phyloP scores from a whole-genome alignment of 2,329 filamentous ascomycete species.

The Acrocalymma vagum region DNA sequence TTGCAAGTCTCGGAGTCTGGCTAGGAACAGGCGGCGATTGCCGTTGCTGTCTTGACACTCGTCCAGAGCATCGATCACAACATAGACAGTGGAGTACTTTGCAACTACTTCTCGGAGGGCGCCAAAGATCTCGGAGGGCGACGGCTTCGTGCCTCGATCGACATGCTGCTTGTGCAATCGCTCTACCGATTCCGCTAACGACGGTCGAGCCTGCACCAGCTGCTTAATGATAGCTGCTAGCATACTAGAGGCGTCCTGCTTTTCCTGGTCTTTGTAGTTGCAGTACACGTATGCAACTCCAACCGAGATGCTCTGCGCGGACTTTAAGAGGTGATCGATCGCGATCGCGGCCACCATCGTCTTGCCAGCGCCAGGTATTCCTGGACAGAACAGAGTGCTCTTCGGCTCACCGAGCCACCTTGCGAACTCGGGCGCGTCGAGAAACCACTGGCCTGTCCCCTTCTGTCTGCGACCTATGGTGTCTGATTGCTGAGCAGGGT shows the following conservation, averaged over 20 bases:
- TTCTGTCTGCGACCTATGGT: conserved; percentile 45
- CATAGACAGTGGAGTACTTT: conserved; percentile 10
- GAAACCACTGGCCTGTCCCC: conserved; percentile 58
- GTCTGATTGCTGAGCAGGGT: conserved; percentile 51
- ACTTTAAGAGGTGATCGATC: conserved; percentile 49
- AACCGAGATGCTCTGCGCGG: conserved; percentile 29
- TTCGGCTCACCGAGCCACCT: conserved; percentile 12
- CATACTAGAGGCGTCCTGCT: conserved; percentile 39
- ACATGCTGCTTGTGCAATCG: conserved; percentile 9
- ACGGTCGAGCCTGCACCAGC: conserved; percentile 10
- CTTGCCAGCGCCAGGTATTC: conserved; percentile 60
- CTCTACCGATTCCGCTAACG: conserved; percentile 1
- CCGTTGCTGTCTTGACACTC: conserved; percentile 32
- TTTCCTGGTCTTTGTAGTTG: conserved; percentile 49
- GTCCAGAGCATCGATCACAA: conserved; percentile 46
- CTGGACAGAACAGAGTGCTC: conserved; percentile 55
- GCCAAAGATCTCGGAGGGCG: conserved; percentile 9
- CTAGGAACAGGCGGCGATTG: conserved; percentile 11
- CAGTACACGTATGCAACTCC: conserved; percentile 59
- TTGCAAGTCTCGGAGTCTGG: conserved; percentile 8
- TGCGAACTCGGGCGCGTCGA: conserved; percentile 42
- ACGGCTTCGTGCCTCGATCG: conserved; percentile 9
- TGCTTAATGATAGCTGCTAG: conserved; percentile 21
- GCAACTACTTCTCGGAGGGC: conserved; percentile 7
- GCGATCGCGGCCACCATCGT: conserved; percentile 56